Evolutionary conservation across 1,139 yeast species (phyloP).

Genomic region (Magnusiomyces suaveolens): DNA sequence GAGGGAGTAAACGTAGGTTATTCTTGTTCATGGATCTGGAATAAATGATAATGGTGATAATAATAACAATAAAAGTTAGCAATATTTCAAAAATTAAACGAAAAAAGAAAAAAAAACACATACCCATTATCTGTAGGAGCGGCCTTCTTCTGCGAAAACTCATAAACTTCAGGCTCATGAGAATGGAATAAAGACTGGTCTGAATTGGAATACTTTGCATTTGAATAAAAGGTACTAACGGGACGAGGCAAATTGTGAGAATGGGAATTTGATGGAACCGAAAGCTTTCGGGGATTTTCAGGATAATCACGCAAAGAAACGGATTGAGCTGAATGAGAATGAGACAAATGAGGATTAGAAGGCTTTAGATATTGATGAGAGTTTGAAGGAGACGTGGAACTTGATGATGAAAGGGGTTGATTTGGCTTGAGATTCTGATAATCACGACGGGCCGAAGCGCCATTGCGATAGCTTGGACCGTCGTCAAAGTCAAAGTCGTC

Average conservation of each 20-base stretch:
- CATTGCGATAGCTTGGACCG: neutral
- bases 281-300: neutral
- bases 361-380: neutral
- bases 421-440: too few species aligned
- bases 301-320: constrained; percentile 7
- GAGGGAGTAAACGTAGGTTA: neutral
- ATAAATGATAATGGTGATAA: neutral
- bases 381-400: neutral
- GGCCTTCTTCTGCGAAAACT: neutral
- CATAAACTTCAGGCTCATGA: neutral
- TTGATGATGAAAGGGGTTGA: too few species aligned
- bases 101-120: neutral
- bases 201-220: constrained; percentile 9
- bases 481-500: neutral
- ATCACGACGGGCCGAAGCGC: neutral
- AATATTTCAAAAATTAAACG: too few species aligned
- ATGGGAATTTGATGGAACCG: neutral
- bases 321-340: constrained; percentile 2
- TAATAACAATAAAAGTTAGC: too few species aligned
- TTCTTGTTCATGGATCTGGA: neutral
- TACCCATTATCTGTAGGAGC: neutral
- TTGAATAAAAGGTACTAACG: constrained; percentile 1
- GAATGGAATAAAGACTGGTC: constrained; percentile 10
- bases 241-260: neutral
- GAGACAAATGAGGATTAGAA: neutral